Base-by-base conservation (phyloP, 495 filamentous ascomycete species). In the Xylaria flabelliformis region DNA sequence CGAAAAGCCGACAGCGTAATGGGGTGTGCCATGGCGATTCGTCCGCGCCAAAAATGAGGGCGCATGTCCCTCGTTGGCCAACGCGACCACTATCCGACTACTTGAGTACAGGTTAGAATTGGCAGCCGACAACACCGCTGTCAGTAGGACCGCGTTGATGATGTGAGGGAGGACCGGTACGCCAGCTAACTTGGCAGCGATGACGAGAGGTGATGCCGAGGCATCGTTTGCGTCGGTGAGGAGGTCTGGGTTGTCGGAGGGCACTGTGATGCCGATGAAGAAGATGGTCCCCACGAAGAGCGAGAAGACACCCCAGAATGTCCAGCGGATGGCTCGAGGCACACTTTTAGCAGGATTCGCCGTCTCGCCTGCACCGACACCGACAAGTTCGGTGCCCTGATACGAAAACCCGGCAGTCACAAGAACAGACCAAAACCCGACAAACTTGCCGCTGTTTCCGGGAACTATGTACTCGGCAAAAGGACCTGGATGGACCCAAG, bases 131-230 rank as follows among this genome's bases (percentile, higher is more conserved):
- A 86, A 79, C 19, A 90, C 89, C 12, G 90, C 89, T 24, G 83
- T 84, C n/a, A 91, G 85, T 58, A 93, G 86, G 44, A 93, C 88
- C 36, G 86, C 90, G 74, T 93, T 93, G 80, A 94, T 90, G 73
- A 93, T 88, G 63, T 90, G 87, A 1, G 91, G 91, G 36, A 93
- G 85, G 6, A 88, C 88, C 8, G 81, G 82, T 73, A 93, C 88
- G 72, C 90, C 90, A 5, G 91, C 92, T 13, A 87, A 80, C 36
- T 84, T 77, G 42, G 92, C 88, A 32, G 91, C 90, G 63, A 94
- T 88, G 29, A 93, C 91, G 64, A 93, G 88, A 4, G 92, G 92
- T 3, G 91, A 93, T 44, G 88, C 90, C 58, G 88, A 88, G 73
- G 87, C 73, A 77, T 83, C 74, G 78, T 81, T 74, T 82, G 83